Evolutionary conservation across 2,329 filamentous ascomycete genomes (phyloP), one percentile per base, ranked within the genome.

Genomic region (Paecilomyces variotii): DNA sequence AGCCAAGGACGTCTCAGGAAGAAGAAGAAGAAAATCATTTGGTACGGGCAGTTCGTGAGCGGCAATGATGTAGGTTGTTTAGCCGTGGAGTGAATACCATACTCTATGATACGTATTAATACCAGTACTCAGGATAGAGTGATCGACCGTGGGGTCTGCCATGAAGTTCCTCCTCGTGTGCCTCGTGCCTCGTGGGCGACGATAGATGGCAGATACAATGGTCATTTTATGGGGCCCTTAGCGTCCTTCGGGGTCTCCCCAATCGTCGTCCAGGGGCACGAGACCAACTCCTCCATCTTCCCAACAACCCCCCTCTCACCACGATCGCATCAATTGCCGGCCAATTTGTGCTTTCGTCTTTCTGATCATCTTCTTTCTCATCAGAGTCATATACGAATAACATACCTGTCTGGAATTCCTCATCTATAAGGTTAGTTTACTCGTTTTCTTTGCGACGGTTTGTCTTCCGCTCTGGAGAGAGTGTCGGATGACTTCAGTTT

Each of bases 181-280:
- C 19, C 19, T 19, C 19, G 39, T 45, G 35, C 39, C n/a, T 45
- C n/a, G 39, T 45, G 39, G 6, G n/a, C 19, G 39, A 45, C 39
- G 39, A 45, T 14, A 7, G 35, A 39, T n/a, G 35, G 10, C 35
- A n/a, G 5, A 7, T 45, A 45, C 19, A 45, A 45, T 45, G 14
- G 39, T 14, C 39, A 45, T 52, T 52, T 4, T 28, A 52, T 28
- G 25, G 50, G 26, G 14, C 7, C 6, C 32, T 35, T 51, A 56
- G 55, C 55, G 27, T 25, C 26, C 32, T 24, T 26, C 27, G 34
- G 32, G 24, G 5, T 25, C 63, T 60, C 64, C 64, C 67, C 66
- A 68, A 69, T 67, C 64, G 63, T 60, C 65, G 69, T 53, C 59
- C 60, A 60, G 60, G 62, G 63, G 69, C 70, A 72, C 70, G 70